Evolutionary conservation across 768 basidiomycete genomes (phyloP), one percentile per base, ranked within the genome.

Genomic region (Auricularia auricula-judae): DNA sequence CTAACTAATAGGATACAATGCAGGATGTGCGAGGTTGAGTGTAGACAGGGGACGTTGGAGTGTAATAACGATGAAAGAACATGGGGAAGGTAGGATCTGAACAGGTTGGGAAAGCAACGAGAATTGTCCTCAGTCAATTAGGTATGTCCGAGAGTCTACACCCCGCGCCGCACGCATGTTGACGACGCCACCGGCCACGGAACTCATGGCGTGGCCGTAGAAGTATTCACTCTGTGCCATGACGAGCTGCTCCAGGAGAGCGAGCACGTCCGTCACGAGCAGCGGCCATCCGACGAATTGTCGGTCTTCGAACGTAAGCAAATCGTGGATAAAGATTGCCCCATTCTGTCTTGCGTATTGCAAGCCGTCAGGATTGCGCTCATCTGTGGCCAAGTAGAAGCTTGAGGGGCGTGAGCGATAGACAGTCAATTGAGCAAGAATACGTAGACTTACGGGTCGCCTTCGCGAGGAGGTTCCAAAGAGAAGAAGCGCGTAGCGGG

Each of bases 291-390:
- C 78, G 36, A 75, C 73, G 35, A 66, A 68, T 7, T 72, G 72
- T 1, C 73, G 71, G 63, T 81, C 80, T 29, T 79, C 76, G n/a
- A 70, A 66, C 1, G 78, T 80, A 58, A 81, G 68, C 4, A 81
- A 69, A 66, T 82, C 80, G 14, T 71, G 42, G 64, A 82, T 70
- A 63, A 82, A 65, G 10, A 82, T 53, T 2, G 73, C 81, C 18
- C 79, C 78, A 21, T 75, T 70, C 2, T 70, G 67, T 29, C 71
- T 67, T 14, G 81, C 68, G 62, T 72, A 73, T 8, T 69, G 33
- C 10, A 80, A 69, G 16, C 71, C 73, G 0, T 67, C 67, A 0
- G 74, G 70, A 63, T 74, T 68, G 36, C 80, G 78, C 65, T 81
- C 81, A 64, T 81, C 80, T 10, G 72, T 73, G 2, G 72, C 72